Conservation (phyloP, 805 yeast genomes). For the Candida schatavii region DNA sequence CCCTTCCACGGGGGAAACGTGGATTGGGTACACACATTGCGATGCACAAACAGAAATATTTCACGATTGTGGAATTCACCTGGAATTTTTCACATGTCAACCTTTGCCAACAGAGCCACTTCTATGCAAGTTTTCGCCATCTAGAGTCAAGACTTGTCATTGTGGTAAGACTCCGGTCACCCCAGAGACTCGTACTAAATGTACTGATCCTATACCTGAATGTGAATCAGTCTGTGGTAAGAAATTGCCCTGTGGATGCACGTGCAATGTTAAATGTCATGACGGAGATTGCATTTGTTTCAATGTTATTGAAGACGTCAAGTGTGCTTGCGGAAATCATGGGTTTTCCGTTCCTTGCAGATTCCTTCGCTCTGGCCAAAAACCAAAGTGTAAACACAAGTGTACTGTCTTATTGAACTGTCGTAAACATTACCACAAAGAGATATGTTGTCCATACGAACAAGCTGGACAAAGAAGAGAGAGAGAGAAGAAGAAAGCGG, state of each 20-base stretch:
- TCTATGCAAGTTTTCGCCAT: constrained; percentile 65
- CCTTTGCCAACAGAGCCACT: constrained; percentile 29
- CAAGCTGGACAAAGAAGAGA: constrained; percentile 55
- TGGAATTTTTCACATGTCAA: constrained; percentile 51
- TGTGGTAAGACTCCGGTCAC: constrained; percentile 67
- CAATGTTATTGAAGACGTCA: constrained; percentile 40
- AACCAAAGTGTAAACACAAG: constrained; percentile 64
- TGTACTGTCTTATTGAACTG: constrained; percentile 77
- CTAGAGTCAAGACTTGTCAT: constrained; percentile 60
- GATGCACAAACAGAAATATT: constrained; percentile 41
- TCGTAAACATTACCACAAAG: constrained; percentile 72
- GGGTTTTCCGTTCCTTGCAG: constrained; percentile 63
- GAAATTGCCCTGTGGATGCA: constrained; percentile 66
- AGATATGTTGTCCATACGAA: constrained; percentile 69
- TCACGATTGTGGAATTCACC: constrained; percentile 66
- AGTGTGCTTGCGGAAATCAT: constrained; percentile 63
- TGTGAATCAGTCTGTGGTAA: constrained; percentile 69
- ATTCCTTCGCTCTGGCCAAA: constrained; percentile 46
- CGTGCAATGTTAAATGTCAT: constrained; percentile 70
- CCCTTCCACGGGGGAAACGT: constrained; percentile 10
- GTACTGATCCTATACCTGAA: constrained; percentile 78
- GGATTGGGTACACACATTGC: constrained; percentile 37
- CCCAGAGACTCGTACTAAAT: constrained; percentile 47
- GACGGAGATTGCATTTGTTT: constrained; percentile 72
- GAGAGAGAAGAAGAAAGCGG: constrained; percentile 48